Base-by-base conservation (phyloP, 345 rosid genomes). In the Eutrema yunnanense region DNA sequence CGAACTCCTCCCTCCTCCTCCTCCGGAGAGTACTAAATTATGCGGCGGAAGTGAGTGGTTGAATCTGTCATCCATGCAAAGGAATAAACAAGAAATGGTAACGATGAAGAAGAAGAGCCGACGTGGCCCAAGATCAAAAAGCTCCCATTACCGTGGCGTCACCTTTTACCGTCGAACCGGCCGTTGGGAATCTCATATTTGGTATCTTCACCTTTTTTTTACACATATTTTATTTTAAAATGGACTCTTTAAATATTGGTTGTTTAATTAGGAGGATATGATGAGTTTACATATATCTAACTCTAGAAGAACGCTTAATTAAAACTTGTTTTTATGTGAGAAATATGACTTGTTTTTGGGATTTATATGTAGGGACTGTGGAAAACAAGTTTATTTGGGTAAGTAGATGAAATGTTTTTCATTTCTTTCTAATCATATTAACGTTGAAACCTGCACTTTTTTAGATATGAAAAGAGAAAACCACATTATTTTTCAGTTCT, bases 131-230 rank as follows among this genome's bases (percentile, higher is more conserved):
- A 77, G 96, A 77, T 93, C 98, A 1, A 69, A 86, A 68, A 93
- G 96, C 86, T 93, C 97, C 3, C 92, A 93, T 70, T 93, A 87
- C 65, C 81, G 98, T 9, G 98, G 98, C 1, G 96, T 90, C 72
- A 93, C 98, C 22, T 93, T 88, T 82, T 93, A 93, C 78, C 83
- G 96, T 59, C 62, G 98, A 71, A 93, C 98, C 8, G 96, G 98
- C 34, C 81, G 98, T 42, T 93, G 98, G 98, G 98, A 93, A 62
- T 93, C 98, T 2, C 97, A 93, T 73, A 93, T 93, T 60, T 93
- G 97, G 98, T 93, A 71, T 36, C 1, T 6, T 43, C 16, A 22
- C 26, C 26, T 1, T 2, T 22, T 22, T 22, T 22, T 22, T 22
- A 22, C 26, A 22, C 26, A 22, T 19, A 19, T 22, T 22, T 16